phyloP scores from a whole-genome alignment of 805 yeast genomes.

The Blastobotrys peoriensis region DNA sequence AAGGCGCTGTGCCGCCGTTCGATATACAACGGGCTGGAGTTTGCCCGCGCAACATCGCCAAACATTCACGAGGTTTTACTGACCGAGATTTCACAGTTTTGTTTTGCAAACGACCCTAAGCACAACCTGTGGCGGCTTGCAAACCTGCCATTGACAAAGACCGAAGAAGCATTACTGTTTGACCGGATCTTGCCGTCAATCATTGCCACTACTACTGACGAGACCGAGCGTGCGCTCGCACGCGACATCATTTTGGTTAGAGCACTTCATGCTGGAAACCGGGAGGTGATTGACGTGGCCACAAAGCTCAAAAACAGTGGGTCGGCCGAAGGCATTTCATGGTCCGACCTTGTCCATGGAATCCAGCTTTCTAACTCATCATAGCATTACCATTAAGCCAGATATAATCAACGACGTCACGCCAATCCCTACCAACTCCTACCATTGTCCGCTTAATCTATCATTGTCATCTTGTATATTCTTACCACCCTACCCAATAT shows the following conservation, averaged over 20 bases:
- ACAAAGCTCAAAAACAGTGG: conserved; percentile 2
- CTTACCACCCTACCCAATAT: not conserved
- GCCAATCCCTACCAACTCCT: no score
- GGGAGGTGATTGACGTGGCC: conserved; percentile 7
- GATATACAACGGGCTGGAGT: conserved; percentile 13
- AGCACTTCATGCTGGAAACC: conserved; percentile 16
- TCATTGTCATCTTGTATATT: no score
- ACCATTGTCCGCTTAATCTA: no score
- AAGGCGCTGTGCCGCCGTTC: conserved; percentile 13
- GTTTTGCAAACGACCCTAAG: conserved; percentile 6
- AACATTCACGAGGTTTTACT: conserved; percentile 8
- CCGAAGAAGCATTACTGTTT: conserved; percentile 10
- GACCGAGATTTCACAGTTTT: conserved; percentile 7
- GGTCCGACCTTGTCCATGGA: not conserved
- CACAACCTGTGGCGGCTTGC: conserved; percentile 19
- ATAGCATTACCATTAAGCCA: no score
- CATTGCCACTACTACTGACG: conserved; percentile 1
- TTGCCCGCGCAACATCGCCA: conserved; percentile 13
- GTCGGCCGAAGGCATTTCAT: not conserved
- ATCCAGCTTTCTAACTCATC: not conserved
- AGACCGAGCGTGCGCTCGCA: conserved; percentile 9
- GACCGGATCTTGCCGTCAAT: conserved; percentile 9
- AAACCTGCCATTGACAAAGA: conserved; percentile 13
- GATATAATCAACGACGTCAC: not conserved
- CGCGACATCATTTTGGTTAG: conserved; percentile 17